Base-by-base conservation (phyloP, 441 rosid species). In the Sinapis alba region DNA sequence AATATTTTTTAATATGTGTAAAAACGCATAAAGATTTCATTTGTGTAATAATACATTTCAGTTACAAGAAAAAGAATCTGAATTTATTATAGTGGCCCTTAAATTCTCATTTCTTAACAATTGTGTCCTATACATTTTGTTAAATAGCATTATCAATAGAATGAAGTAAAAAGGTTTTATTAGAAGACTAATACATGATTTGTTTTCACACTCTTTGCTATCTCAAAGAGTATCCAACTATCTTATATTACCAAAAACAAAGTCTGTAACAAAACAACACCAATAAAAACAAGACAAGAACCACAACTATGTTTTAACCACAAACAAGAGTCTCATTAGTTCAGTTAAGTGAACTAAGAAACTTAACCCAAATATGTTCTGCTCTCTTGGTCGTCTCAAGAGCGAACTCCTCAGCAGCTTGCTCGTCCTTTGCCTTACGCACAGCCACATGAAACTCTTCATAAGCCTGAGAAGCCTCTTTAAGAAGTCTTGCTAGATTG, bases 341-440 rank as follows among this genome's bases (percentile, higher is more conserved):
- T 76, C 81, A 72, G 62, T 68, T 72, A 72, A 78, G 73, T 7
- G 81, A 78, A 9, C 73, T 72, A 72, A 72, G 81, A 78, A 78
- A 78, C 73, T 72, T 60, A 36, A 66, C 65, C 81, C 81, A 78
- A 27, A 78, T 78, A 6, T 41, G 13, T 54, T 78, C 77, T 27
- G 81, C 81, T 67, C 69, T 78, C 18, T 78, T 72, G 0, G 81
- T 72, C 13, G 81, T 72, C 77, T 78, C 81, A 6, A 53, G 30
- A 8, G 81, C 81, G 19, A 78, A 78, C 36, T 78, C 81, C 68
- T 72, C 77, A 8, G 81, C 74, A 0, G 81, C 81, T 67, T 78
- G 73, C 69, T 78, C 81, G 24, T 78, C 77, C 15, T 78, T 78
- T 0, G 81, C 81, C 69, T 2, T 78, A 51, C 73, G 81, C 50